Conservation (phyloP, 305 asterid species). For the Caryopteris hybrid region DNA sequence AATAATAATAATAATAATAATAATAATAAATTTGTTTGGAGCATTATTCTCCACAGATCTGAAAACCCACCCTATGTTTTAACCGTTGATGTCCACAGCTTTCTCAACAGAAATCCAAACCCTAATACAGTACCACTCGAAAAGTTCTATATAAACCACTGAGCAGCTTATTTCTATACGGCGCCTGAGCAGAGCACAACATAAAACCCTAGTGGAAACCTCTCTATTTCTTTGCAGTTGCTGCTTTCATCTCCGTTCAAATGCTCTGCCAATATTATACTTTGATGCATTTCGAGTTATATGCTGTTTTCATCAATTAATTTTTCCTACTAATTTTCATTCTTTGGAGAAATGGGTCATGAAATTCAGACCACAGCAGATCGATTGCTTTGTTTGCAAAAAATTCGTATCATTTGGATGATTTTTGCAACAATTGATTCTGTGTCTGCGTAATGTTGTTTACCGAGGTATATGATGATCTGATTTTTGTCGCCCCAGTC, state of each 20-base stretch:
- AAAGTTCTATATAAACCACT: slow-evolving; percentile 19
- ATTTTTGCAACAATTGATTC: too few species aligned
- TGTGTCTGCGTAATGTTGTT: too few species aligned
- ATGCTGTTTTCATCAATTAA: too few species aligned
- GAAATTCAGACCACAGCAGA: too few species aligned
- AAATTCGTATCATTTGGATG: too few species aligned
- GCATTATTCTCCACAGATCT: background rate
- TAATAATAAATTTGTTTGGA: background rate
- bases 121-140: background rate
- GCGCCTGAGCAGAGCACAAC: background rate
- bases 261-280: too few species aligned
- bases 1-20: too few species aligned
- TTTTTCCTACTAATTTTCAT: too few species aligned
- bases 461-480: slow-evolving; percentile 44
- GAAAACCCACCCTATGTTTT: background rate
- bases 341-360: too few species aligned
- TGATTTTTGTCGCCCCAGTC: slow-evolving; percentile 67
- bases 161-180: background rate
- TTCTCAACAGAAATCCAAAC: slow-evolving; percentile 7
- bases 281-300: too few species aligned
- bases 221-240: background rate
- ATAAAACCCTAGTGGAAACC: slow-evolving; percentile 2
- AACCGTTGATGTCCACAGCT: background rate
- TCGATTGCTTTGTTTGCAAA: too few species aligned
- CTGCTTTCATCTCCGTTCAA: background rate